Evolutionary conservation across 2,329 filamentous ascomycete species (phyloP), one percentile per base, ranked within the genome.

Genomic region (Ambrosiella xylebori): DNA sequence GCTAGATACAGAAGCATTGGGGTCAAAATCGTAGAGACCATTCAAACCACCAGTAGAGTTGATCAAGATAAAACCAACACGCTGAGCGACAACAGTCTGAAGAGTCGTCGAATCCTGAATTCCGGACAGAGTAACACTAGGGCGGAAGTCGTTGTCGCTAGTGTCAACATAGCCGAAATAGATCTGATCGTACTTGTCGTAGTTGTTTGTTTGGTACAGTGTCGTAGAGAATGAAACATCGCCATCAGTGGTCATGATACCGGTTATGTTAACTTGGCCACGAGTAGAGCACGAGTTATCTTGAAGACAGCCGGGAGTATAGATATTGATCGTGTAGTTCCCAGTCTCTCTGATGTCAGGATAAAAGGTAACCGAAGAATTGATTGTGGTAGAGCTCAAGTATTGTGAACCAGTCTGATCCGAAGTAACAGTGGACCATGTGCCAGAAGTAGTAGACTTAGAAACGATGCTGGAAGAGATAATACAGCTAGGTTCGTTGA

Each of bases 111-210:
- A 85, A 44, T 79, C 82, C 38, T 76, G 68, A 19, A 81, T 73
- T 3, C 91, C 86, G 0, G 81, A 77, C 50, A 98, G 72, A 0
- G 86, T 95, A 56, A 98, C 82, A 3, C 80, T 80, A 12, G 91
- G 88, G 47, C 82, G 82, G 74, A 96, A 96, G 17, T 77, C 78
- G 62, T 73, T 74, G 8, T 80, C 84, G 57, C 79, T 82, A 57
- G 83, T 82, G 66, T 97, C 88, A 57, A 98, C 81, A 63, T 82
- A 82, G 52, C 90, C 93, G 63, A 84, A 85, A 70, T 89, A 95
- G 60, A 98, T 82, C 64, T 87, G 83, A 67, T 98, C 93, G 66
- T 95, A 97, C 70, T 98, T 98, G 74, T 97, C 91, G 68, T 84
- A 94, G 67, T 94, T 79, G 71, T 98, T 98, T 15, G 90, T 95